These are phyloP conservation scores for Isabelozyma rhagii DNA, from an alignment of 805 yeast genomes.

Conservation along the genomic window DNA sequence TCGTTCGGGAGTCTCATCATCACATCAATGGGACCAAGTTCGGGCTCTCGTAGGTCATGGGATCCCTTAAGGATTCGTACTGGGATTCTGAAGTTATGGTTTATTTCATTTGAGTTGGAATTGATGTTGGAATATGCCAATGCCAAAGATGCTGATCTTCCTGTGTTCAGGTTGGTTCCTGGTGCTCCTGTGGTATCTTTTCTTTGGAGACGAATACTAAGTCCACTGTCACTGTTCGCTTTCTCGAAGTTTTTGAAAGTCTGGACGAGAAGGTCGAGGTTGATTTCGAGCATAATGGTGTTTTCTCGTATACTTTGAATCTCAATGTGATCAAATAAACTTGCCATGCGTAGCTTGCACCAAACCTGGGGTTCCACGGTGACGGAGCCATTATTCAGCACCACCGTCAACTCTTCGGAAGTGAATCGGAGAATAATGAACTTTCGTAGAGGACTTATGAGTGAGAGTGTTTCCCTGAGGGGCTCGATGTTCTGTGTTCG, in stretches of 20 bases:
- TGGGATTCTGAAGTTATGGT: constrained; percentile 70
- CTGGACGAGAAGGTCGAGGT: constrained; percentile 57
- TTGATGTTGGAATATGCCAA: constrained; percentile 51
- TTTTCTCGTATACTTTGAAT: constrained; percentile 52
- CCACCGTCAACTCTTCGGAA: constrained; percentile 44
- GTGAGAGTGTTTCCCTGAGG: constrained; percentile 39
- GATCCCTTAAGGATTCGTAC: constrained; percentile 57
- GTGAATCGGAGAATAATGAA: constrained; percentile 57
- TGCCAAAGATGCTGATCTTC: constrained; percentile 51
- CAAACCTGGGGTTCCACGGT: constrained; percentile 64
- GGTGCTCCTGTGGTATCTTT: constrained; percentile 28
- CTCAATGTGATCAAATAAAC: constrained; percentile 48
- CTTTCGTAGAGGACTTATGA: constrained; percentile 53
- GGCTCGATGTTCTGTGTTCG: constrained; percentile 15
- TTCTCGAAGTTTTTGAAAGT: constrained; percentile 55
- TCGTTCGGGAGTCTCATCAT: constrained; percentile 51
- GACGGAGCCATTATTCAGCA: constrained; percentile 42
- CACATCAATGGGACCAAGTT: constrained; percentile 50
- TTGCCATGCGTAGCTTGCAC: constrained; percentile 49
- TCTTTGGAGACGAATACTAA: constrained; percentile 51
- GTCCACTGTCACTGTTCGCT: constrained; percentile 44
- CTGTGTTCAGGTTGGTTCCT: constrained; percentile 19
- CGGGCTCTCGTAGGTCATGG: constrained; percentile 62
- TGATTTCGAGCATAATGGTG: constrained; percentile 57
- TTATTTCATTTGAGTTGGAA: constrained; percentile 43